These are phyloP conservation scores for Scenedesmus sp. DNA, from an alignment of 163 green algal species.

Conservation along the genomic window DNA sequence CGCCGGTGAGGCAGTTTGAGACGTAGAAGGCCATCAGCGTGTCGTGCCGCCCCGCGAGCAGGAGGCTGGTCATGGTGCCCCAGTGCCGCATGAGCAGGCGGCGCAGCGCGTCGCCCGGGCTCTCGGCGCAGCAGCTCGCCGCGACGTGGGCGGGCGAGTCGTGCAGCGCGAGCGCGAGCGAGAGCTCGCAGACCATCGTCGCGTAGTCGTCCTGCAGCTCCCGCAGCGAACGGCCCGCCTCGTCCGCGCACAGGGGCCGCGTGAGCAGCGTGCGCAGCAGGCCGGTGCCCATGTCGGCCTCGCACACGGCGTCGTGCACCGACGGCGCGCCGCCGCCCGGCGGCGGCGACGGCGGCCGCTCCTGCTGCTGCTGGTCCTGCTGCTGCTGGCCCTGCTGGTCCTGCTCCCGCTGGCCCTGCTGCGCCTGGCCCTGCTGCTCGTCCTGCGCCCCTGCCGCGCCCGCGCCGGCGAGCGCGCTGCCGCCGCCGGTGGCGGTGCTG, in stretches of 20 bases:
- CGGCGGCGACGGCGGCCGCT: background rate
- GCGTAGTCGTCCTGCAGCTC: conserved; percentile 34
- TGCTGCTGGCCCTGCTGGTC: background rate
- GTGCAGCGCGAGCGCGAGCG: background rate
- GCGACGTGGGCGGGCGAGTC: background rate
- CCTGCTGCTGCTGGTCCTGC: conserved; percentile 1
- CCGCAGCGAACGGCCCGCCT: background rate
- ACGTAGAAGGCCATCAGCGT: conserved; percentile 24
- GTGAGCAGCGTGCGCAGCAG: background rate
- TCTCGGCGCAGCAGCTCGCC: conserved; percentile 2
- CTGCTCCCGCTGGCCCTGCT: too few relatives aligned
- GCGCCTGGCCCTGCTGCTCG: too few relatives aligned
- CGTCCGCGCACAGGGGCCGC: background rate
- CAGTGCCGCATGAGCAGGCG: conserved; percentile 5
- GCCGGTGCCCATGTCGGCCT: background rate
- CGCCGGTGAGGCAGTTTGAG: conserved; percentile 8
- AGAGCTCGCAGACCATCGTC: conserved; percentile 20
- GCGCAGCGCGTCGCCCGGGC: background rate
- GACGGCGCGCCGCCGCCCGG: too few relatives aligned
- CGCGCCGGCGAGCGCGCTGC: too few relatives aligned
- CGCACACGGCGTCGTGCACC: too few relatives aligned
- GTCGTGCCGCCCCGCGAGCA: conserved; percentile 1
- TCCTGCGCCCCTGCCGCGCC: too few relatives aligned
- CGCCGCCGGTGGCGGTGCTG: background rate
- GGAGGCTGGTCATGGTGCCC: background rate